A percentile compares a stretch with the other conserved stretches of the same genome.
phyloP scores from a whole-genome alignment of 2,329 filamentous ascomycete species.

The Colletotrichum lini region DNA sequence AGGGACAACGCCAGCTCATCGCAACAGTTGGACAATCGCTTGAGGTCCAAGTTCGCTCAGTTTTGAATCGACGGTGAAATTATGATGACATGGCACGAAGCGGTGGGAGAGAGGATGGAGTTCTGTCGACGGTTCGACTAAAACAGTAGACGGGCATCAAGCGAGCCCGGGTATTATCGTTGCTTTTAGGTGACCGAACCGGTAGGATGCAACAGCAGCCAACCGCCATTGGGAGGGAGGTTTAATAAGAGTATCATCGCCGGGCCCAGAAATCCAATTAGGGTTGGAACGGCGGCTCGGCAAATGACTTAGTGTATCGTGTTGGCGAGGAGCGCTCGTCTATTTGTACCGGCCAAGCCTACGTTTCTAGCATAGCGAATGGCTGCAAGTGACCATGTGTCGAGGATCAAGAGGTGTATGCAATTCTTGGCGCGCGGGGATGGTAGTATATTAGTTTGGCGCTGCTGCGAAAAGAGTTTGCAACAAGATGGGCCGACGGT shows the following conservation, averaged over 20 bases:
- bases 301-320: background rate
- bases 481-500: constrained; percentile 12
- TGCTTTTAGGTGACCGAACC: background rate
- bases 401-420: background rate
- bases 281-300: constrained; percentile 23
- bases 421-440: constrained; percentile 36
- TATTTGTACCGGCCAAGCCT: no score
- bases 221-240: background rate
- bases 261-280: background rate
- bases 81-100: background rate
- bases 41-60: background rate
- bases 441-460: constrained; percentile 14
- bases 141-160: no score
- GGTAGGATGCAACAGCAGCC: background rate
- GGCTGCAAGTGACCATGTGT: no score
- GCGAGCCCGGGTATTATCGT: no score
- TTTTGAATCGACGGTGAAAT: background rate
- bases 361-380: no score
- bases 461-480: constrained; percentile 14
- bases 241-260: background rate
- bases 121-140: background rate
- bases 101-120: background rate
- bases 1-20: background rate
- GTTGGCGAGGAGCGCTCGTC: background rate
- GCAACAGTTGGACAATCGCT: background rate